Percentiles rank a stretch among this genome's conserved stretches.
Evolutionary conservation across 2,329 filamentous ascomycete species (phyloP).

Genomic region (Pyricularia pennisetigena): DNA sequence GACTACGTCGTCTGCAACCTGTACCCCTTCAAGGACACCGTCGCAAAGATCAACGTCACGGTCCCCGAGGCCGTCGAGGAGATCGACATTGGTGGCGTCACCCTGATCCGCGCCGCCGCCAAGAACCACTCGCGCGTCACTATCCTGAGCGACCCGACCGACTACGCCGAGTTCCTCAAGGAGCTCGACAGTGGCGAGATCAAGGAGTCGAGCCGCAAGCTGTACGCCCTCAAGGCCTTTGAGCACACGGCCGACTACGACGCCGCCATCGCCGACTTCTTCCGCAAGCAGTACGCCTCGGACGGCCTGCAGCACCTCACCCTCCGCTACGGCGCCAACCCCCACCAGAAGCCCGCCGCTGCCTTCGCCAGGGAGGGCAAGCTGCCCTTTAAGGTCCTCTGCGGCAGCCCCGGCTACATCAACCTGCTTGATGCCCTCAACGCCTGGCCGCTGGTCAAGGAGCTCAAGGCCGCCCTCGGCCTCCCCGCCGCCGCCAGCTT

Average conservation of each 20-base stretch:
- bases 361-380: conserved; percentile 64
- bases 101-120: conserved; percentile 87
- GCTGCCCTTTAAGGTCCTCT: conserved; percentile 90
- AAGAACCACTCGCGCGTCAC: conserved; percentile 97
- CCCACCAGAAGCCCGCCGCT: conserved; percentile 93
- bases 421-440: conserved; percentile 95
- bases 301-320: conserved; percentile 74
- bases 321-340: conserved; percentile 92
- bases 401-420: conserved; percentile 89
- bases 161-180: conserved; percentile 89
- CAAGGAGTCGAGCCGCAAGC: conserved; percentile 72
- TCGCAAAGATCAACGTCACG: conserved; percentile 94
- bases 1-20: conserved; percentile 97
- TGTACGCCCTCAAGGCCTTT: conserved; percentile 94
- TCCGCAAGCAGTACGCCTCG: conserved; percentile 91
- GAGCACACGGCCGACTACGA: conserved; percentile 98
- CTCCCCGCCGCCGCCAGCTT: conserved; percentile 92
- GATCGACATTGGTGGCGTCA: conserved; percentile 97
- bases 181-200: conserved; percentile 85
- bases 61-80: conserved; percentile 96
- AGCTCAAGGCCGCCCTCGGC: conserved; percentile 80
- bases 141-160: conserved; percentile 85
- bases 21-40: conserved; percentile 97
- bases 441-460: conserved; percentile 93
- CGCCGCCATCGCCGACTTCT: conserved; percentile 88